These are phyloP conservation scores for Beauveria rudraprayagi DNA, from an alignment of 2,329 filamentous ascomycete genomes.

Conservation along the genomic window DNA sequence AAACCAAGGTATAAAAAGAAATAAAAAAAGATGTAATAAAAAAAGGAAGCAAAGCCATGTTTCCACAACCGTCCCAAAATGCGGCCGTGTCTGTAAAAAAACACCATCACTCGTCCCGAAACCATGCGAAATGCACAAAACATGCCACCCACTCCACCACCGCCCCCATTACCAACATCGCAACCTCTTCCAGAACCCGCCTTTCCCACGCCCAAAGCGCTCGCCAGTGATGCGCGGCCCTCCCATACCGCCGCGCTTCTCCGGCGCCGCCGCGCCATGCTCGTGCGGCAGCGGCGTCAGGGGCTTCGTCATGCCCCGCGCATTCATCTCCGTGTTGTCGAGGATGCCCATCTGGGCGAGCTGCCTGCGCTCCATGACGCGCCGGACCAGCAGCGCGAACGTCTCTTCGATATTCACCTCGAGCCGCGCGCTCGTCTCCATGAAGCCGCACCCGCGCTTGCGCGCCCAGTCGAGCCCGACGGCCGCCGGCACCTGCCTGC, in stretches of 20 bases:
- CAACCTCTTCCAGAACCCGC: constrained; percentile 48
- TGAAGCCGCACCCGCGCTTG: constrained; percentile 67
- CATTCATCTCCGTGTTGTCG: constrained; percentile 36
- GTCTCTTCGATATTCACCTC: constrained; percentile 89
- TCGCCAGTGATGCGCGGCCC: constrained; percentile 37
- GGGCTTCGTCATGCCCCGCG: constrained; percentile 49
- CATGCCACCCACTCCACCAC: no score
- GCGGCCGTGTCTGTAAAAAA: no score
- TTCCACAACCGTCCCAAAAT: no score
- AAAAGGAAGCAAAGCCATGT: neutral
- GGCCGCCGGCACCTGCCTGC: constrained; percentile 59
- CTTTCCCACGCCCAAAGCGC: constrained; percentile 32
- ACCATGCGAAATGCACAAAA: no score
- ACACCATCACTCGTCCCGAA: no score
- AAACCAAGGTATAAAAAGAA: neutral
- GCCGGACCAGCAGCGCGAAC: constrained; percentile 61
- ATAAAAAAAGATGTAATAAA: neutral
- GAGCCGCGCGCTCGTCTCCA: constrained; percentile 78
- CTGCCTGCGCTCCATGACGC: constrained; percentile 50
- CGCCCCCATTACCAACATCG: constrained; percentile 40
- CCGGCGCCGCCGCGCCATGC: constrained; percentile 20
- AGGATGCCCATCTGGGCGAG: constrained; percentile 39
- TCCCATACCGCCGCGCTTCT: constrained; percentile 38
- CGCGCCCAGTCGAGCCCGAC: constrained; percentile 72
- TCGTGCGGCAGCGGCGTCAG: constrained; percentile 41